A percentile compares a stretch with the other conserved stretches of the same genome.
Conservation (phyloP, 306 rosid genomes). For the Gastrolobium villosum region DNA sequence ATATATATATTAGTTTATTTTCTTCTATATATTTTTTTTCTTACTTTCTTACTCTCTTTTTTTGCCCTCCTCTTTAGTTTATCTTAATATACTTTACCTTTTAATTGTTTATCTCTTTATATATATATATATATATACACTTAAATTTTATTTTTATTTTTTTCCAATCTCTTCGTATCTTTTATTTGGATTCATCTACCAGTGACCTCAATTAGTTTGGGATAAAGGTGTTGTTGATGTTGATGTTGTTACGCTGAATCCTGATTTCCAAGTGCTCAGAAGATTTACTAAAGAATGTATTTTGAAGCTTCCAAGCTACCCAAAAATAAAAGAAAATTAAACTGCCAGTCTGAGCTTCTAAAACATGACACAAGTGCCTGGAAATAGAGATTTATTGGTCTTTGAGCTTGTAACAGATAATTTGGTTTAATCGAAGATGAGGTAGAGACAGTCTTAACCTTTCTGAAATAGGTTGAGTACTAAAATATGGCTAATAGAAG, state of each 20-base stretch:
- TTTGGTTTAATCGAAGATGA: neutral
- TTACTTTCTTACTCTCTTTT: no score
- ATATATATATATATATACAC: no score
- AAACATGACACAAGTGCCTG: neutral
- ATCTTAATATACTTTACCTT: no score
- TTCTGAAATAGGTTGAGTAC: constrained; percentile 15
- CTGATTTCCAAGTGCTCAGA: neutral
- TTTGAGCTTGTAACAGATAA: constrained; percentile 2
- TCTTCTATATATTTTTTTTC: no score
- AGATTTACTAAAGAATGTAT: neutral
- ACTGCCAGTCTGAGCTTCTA: neutral
- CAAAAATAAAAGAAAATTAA: neutral
- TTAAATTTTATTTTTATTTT: no score
- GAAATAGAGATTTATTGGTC: neutral
- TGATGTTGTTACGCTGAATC: constrained; percentile 2
- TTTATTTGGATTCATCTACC: no score
- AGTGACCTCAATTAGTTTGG: no score
- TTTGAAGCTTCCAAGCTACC: constrained; percentile 1
- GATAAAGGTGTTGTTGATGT: no score
- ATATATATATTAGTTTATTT: no score
- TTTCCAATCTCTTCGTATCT: no score
- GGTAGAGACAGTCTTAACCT: neutral
- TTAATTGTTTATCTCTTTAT: no score
- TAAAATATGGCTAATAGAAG: constrained; percentile 18
- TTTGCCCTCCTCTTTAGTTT: no score